Percentiles rank a stretch among this genome's conserved stretches.
Evolutionary conservation across 768 basidiomycete species (phyloP).

Genomic region (Tylopilus felleus): DNA sequence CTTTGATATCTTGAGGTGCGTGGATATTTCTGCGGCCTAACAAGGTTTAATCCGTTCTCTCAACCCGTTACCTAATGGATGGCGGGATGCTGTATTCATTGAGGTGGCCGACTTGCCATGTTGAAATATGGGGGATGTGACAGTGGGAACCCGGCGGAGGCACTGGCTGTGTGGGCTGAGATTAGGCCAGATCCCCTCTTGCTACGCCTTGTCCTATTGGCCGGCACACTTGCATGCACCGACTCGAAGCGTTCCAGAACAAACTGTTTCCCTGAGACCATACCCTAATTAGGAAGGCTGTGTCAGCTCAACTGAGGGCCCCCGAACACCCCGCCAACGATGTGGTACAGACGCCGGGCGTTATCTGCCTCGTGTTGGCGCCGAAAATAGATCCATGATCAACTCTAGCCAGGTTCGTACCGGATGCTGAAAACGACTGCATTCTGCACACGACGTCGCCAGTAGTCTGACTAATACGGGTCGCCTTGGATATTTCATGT

Average conservation of each 20-base stretch:
- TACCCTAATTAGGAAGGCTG: conserved; percentile 12
- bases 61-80: conserved; percentile 3
- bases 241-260: conserved; percentile 10
- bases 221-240: conserved; percentile 3
- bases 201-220: background rate
- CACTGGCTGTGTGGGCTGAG: background rate
- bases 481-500: background rate
- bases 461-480: background rate
- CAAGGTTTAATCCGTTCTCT: conserved; percentile 2
- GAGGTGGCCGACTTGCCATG: conserved; percentile 4
- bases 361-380: conserved; percentile 28
- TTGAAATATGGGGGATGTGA: conserved; percentile 1
- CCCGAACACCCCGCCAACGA: conserved; percentile 22
- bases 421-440: too few species aligned
- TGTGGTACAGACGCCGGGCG: conserved; percentile 26
- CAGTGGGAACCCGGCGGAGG: conserved; percentile 1
- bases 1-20: background rate
- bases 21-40: background rate
- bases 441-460: background rate
- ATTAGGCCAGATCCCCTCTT: background rate
- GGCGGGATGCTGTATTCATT: conserved; percentile 20
- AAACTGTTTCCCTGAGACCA: conserved; percentile 1
- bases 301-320: background rate
- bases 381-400: background rate
- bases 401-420: background rate